Base-by-base conservation (phyloP, 2,329 filamentous ascomycete genomes). In the Talaromyces sp. region DNA sequence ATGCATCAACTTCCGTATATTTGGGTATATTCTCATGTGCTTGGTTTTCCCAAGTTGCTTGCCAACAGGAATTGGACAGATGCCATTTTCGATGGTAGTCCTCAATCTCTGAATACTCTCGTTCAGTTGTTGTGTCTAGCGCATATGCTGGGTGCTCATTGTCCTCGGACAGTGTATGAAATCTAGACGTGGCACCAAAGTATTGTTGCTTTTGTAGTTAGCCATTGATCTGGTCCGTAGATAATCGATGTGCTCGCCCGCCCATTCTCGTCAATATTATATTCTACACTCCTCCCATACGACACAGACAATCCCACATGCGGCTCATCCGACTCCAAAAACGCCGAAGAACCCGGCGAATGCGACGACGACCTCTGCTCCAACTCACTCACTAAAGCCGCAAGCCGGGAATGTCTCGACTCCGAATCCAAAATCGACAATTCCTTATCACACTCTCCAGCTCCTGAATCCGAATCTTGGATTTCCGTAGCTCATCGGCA, bases 11-110 rank as follows among this genome's bases (percentile, higher is more conserved):
- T 56, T 64, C 63, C 22, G 67, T 67, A 56, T 67, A 54, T 10
- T 65, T 58, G n/a, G 40, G 19, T 13, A 68, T 29, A 45, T 65
- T 67, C 10, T 45, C 49, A 40, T 63, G 43, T 19, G 67, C 65
- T 58, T 66, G 40, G 19, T 60, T 65, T 43, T 68, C 67, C 49
- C 61, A 43, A 5, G 67, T 64, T 11, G 61, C 53, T 40, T 68
- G 67, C 31, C 65, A 67, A 19, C 65, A 43, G 8, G 65, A 53
- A 45, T 68, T 68, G 8, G 67, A 67, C 6, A 38, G 15, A 1
- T 67, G 65, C 67, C 67, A 68, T 47, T 67, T 68, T 11, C 65
- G 63, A 31, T 68, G 65, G n/a, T 68, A 68, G 15, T 67, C 56
- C 38, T 68, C 67, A 19, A 53, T 65, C 2, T 64, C 58, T 2